Base-by-base conservation (phyloP, 2,329 filamentous ascomycete species). In the Dactylellina parvicollis region DNA sequence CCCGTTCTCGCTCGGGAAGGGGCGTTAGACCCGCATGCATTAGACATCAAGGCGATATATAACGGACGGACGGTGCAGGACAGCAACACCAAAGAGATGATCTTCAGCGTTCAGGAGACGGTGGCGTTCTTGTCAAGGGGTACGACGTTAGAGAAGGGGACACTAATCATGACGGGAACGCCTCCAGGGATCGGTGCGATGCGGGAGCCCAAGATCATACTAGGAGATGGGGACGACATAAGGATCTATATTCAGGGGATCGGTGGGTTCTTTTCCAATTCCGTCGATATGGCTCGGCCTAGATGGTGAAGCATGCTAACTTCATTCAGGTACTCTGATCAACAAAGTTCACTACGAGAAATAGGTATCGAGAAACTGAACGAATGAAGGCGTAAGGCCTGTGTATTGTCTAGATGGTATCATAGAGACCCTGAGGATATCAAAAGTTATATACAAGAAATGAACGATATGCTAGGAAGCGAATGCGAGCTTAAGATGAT, bases 181-280 rank as follows among this genome's bases (percentile, higher is more conserved):
- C 90, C 89, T 0, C 85, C 87, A 73, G 90, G 89, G 30, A 89
- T 92, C 18, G 89, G 88, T 0, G 88, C 90, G 86, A 89, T 89
- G 12, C 84, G 86, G 54, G 88, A 85, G 64, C 89, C 89, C 2
- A 86, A 85, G 66, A 76, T 90, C 8, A 91, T 89, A 88, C 81
- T 92, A 65, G 87, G 88, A 79, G 84, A 92, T 79, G 88, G 89
- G 3, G 90, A 92, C 79, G 81, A 87, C 20, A 88, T 91, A 18
- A 87, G 91, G 78, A 89, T 92, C 54, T 84, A 83, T 4, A 82
- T 92, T 1, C 88, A 91, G 76, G 83, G 84, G 0, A 86, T 92
- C 4, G 89, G 90, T 22, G 24, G 52, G 66, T 62, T 20, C 24
- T 85, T 84, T 12, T 81, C 75, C 74, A 79, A 9, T 54, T 83